Base-by-base conservation (phyloP, 78 protist species). In the Emiliania huxleyi region DNA sequence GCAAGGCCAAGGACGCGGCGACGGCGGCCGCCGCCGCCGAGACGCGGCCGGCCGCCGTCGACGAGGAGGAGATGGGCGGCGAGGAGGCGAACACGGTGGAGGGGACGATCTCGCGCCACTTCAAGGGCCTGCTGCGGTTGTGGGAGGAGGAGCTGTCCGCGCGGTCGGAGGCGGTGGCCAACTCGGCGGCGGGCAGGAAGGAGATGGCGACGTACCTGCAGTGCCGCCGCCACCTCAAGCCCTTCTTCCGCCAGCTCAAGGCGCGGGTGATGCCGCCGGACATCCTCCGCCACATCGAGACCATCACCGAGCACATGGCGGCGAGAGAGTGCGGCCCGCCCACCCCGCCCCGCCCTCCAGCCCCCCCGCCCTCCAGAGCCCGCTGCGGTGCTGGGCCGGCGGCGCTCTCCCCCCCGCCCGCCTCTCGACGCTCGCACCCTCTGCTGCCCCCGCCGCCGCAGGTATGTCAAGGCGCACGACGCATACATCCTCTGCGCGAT, bases 401-500 rank as follows among this genome's bases (percentile, higher is more conserved):
- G n/a, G n/a, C n/a, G n/a, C n/a, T n/a, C n/a, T n/a, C n/a, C n/a
- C n/a, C n/a, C n/a, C n/a, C n/a, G n/a, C n/a, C n/a, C n/a, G n/a
- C n/a, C n/a, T n/a, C n/a, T n/a, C n/a, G n/a, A n/a, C n/a, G n/a
- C n/a, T n/a, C n/a, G n/a, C n/a, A n/a, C n/a, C n/a, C n/a, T n/a
- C n/a, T n/a, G n/a, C n/a, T n/a, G n/a, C n/a, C n/a, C n/a, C n/a
- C n/a, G n/a, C n/a, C n/a, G n/a, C n/a, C 90, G 97, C n/a, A 97
- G 97, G 81, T 98, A 97, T 83, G 49, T 90, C 8, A 90, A 92
- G 33, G 98, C 98, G 4, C 42, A 52, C 46, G 97, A 97, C 90
- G 89, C 83, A 26, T 98, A 98, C 91, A 69, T 98, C 46, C 92
- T 45, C n/a, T 38, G 97, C 95, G 92, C 99, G 4, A 98, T 98